Evolutionary conservation across 345 rosid species (phyloP).

Genomic region (Lepidium africanum): DNA sequence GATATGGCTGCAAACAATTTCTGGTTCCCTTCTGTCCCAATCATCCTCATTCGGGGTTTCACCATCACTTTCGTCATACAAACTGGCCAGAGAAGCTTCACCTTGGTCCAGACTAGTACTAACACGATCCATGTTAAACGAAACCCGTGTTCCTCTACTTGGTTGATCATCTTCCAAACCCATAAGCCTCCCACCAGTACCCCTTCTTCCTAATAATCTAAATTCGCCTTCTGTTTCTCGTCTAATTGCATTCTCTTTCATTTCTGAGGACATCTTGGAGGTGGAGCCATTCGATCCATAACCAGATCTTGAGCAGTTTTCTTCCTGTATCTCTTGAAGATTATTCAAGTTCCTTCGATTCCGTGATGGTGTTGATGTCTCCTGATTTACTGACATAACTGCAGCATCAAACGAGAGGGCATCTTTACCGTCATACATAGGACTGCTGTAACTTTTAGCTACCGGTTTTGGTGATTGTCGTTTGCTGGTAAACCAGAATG

Average conservation of each 20-base stretch:
- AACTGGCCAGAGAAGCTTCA: conserved; percentile 46
- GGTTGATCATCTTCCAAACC: conserved; percentile 76
- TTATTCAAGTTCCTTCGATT: conserved; percentile 9
- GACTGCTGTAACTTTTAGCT: conserved; percentile 59
- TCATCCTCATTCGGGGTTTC: conserved; percentile 69
- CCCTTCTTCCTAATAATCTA: conserved; percentile 78
- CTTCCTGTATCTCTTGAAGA: conserved; percentile 64
- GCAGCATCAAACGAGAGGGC: conserved; percentile 90
- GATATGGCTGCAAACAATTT: conserved; percentile 63
- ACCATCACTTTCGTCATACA: conserved; percentile 71
- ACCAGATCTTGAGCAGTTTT: conserved; percentile 34
- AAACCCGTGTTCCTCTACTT: conserved; percentile 68
- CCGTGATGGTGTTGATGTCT: conserved; percentile 30
- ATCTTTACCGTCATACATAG: conserved; percentile 58
- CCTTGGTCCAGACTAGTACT: conserved; percentile 46
- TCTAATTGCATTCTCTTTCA: conserved; percentile 84
- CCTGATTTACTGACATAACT: conserved; percentile 71
- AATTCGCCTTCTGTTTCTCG: conserved; percentile 97
- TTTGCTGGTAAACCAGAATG: conserved; percentile 61
- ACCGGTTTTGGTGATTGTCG: conserved; percentile 53
- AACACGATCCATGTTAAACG: conserved; percentile 54
- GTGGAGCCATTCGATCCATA: conserved; percentile 42
- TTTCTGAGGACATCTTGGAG: conserved; percentile 41
- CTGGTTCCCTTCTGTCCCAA: conserved; percentile 75
- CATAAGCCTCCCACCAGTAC: conserved; percentile 53